These are phyloP conservation scores for Fusarium sp. DNA, from an alignment of 2,329 filamentous ascomycete species.

Conservation along the genomic window DNA sequence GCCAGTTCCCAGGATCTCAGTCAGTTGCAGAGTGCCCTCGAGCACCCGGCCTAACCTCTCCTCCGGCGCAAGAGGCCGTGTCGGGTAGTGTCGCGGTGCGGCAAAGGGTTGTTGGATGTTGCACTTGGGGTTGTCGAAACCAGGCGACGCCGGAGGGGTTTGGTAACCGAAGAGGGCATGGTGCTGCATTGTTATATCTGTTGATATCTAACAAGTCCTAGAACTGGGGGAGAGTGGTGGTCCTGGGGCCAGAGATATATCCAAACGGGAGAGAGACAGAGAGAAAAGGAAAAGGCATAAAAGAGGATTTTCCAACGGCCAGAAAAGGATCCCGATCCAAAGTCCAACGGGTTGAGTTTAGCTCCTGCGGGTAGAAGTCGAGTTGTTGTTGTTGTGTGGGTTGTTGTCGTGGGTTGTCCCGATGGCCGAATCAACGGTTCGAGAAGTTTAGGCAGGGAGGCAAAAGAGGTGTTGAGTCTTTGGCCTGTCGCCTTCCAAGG, in stretches of 20 bases:
- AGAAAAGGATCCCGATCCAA: slow-evolving; percentile 42
- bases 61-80: slow-evolving; percentile 75
- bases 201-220: slow-evolving; percentile 43
- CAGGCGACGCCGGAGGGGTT: slow-evolving; percentile 67
- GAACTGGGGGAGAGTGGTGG: slow-evolving; percentile 27
- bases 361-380: slow-evolving; percentile 35
- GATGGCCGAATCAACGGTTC: slow-evolving; percentile 65
- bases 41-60: slow-evolving; percentile 87
- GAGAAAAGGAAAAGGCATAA: slow-evolving; percentile 40
- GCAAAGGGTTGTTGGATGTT: slow-evolving; percentile 52
- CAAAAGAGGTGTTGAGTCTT: slow-evolving; percentile 12
- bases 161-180: slow-evolving; percentile 66
- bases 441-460: slow-evolving; percentile 43
- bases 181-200: slow-evolving; percentile 64
- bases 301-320: slow-evolving; percentile 39
- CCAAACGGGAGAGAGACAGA: slow-evolving; percentile 33
- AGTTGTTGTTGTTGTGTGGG: slow-evolving; percentile 12
- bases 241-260: slow-evolving; percentile 33
- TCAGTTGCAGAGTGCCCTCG: slow-evolving; percentile 84
- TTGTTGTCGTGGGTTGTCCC: slow-evolving; percentile 41
- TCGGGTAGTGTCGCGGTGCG: slow-evolving; percentile 52
- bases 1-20: slow-evolving; percentile 87
- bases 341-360: slow-evolving; percentile 40
- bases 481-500: slow-evolving; percentile 29
- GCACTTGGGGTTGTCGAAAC: slow-evolving; percentile 62